Evolutionary conservation across 140 eudicot species (phyloP).

Genomic region (Anethum foeniculum): DNA sequence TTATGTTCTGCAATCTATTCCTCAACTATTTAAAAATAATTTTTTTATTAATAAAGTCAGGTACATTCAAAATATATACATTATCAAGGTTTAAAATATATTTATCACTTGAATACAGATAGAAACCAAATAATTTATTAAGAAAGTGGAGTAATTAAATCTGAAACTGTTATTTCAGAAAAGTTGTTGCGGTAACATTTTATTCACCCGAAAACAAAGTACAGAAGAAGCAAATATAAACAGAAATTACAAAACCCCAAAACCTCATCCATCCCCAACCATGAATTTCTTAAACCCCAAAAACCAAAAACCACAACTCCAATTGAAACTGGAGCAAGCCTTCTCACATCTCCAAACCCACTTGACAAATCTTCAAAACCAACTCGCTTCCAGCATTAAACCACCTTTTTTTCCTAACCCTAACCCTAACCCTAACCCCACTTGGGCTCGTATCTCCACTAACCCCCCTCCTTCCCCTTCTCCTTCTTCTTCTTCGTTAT

Average conservation of each 20-base stretch:
- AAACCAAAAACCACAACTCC: constrained; percentile 2
- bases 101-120: too few species aligned
- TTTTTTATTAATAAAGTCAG: too few species aligned
- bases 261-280: background rate
- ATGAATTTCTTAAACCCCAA: constrained; percentile 29
- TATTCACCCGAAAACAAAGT: too few species aligned
- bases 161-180: too few species aligned
- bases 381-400: background rate
- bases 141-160: too few species aligned
- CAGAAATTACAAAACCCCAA: background rate
- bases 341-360: constrained; percentile 29
- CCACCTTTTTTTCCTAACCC: background rate
- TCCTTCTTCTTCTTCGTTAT: constrained; percentile 18
- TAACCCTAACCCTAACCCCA: constrained; percentile 7
- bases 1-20: too few species aligned
- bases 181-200: too few species aligned
- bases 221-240: too few species aligned
- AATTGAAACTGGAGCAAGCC: constrained; percentile 39
- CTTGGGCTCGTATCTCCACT: constrained; percentile 37
- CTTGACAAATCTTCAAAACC: constrained; percentile 13
- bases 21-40: too few species aligned
- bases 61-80: too few species aligned
- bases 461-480: background rate
- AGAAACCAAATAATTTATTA: too few species aligned
- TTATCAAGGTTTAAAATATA: too few species aligned